These are phyloP conservation scores for Typha latifolia DNA, from an alignment of 176 grass and related monocot genomes.

Conservation along the genomic window DNA sequence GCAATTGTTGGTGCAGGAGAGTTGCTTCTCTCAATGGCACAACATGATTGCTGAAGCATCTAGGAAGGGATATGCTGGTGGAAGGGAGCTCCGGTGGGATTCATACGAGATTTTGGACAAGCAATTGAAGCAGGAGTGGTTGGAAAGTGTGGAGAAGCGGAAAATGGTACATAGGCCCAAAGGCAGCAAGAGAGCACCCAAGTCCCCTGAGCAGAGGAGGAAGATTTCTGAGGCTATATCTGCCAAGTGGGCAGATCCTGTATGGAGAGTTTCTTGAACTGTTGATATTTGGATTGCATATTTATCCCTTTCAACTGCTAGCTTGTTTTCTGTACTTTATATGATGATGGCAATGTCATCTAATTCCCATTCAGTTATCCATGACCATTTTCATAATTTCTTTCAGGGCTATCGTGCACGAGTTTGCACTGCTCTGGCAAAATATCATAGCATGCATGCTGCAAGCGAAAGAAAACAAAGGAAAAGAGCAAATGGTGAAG, in stretches of 20 bases:
- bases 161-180: slow-evolving; percentile 14
- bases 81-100: slow-evolving; percentile 19
- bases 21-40: slow-evolving; percentile 13
- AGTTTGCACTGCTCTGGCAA: slow-evolving; percentile 18
- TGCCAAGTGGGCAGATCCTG: slow-evolving; percentile 15
- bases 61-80: slow-evolving; percentile 15
- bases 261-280: background rate
- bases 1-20: slow-evolving; percentile 6
- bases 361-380: too few species aligned
- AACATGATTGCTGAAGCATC: slow-evolving; percentile 14
- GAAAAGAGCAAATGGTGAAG: slow-evolving; percentile 6
- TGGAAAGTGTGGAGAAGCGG: slow-evolving; percentile 19
- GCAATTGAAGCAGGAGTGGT: slow-evolving; percentile 18
- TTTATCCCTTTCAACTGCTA: background rate
- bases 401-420: slow-evolving; percentile 17
- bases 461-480: slow-evolving; percentile 17
- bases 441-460: slow-evolving; percentile 8
- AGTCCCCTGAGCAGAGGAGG: slow-evolving; percentile 23
- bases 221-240: slow-evolving; percentile 25
- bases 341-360: background rate
- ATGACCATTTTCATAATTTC: background rate
- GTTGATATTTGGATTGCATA: background rate
- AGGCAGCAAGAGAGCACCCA: slow-evolving; percentile 17
- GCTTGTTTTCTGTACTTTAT: background rate
- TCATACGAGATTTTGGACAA: slow-evolving; percentile 15